phyloP scores from a whole-genome alignment of 2,329 filamentous ascomycete species.

The Trichoderma sp. region DNA sequence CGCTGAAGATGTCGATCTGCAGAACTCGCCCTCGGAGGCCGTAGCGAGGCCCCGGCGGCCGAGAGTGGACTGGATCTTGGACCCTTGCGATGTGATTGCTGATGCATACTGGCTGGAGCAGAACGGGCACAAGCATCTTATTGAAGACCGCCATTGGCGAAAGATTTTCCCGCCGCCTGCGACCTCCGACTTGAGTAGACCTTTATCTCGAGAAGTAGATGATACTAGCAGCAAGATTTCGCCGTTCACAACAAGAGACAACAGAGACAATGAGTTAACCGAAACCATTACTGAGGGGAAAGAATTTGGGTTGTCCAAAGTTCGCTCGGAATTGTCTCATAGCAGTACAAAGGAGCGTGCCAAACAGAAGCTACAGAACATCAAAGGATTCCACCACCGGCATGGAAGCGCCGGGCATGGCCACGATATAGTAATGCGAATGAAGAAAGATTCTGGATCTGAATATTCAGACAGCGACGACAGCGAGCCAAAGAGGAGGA shows the following conservation, averaged over 20 bases:
- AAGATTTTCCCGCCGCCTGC: constrained; percentile 63
- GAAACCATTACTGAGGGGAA: constrained; percentile 25
- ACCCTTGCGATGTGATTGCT: constrained; percentile 81
- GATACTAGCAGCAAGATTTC: constrained; percentile 26
- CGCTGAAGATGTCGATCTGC: constrained; percentile 44
- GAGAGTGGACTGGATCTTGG: constrained; percentile 79
- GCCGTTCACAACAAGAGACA: constrained; percentile 28
- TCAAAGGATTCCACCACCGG: constrained; percentile 53
- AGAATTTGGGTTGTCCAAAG: constrained; percentile 25
- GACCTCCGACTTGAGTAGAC: constrained; percentile 27
- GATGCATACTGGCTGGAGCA: constrained; percentile 91
- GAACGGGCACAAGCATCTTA: constrained; percentile 71
- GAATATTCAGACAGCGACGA: constrained; percentile 60
- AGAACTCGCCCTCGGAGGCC: constrained; percentile 41
- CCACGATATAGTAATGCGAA: constrained; percentile 53
- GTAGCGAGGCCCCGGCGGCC: constrained; percentile 64
- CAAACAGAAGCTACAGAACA: constrained; percentile 56
- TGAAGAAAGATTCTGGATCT: constrained; percentile 51
- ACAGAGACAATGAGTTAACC: constrained; percentile 26
- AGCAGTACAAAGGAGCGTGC: constrained; percentile 57
- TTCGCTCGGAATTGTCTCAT: constrained; percentile 45
- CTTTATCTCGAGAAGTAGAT: constrained; percentile 33
- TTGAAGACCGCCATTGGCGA: constrained; percentile 75
- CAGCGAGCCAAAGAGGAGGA: constrained; percentile 34
- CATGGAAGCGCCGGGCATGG: constrained; percentile 49